A percentile compares a stretch with the other conserved stretches of the same genome.
Conservation (phyloP, 164 flowering plant genomes). For the Aristolochia fimbriata region DNA sequence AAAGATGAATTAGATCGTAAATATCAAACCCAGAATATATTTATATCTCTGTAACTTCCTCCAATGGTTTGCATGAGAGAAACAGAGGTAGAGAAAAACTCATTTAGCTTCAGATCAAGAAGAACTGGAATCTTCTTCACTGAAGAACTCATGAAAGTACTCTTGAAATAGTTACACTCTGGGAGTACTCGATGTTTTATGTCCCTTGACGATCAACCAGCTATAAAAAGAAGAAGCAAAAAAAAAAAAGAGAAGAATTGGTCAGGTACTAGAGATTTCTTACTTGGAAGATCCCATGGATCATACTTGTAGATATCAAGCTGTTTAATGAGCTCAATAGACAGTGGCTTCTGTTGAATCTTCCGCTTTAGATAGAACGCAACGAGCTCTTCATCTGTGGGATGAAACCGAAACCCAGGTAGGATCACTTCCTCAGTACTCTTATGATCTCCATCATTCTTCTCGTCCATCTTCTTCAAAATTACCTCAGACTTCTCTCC, state of each 20-base stretch:
- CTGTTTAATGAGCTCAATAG: slow-evolving; percentile 65
- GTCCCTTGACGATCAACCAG: not conserved
- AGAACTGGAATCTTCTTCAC: no score
- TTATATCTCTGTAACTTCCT: no score
- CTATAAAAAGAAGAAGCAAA: not conserved
- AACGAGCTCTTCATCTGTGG: slow-evolving; percentile 80
- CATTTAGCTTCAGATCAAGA: no score
- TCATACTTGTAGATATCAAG: slow-evolving; percentile 71
- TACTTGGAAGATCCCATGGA: slow-evolving; percentile 92
- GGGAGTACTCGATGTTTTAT: no score
- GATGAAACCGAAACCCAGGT: slow-evolving; percentile 80
- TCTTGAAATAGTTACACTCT: no score
- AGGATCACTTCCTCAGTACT: slow-evolving; percentile 62
- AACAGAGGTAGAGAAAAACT: no score
- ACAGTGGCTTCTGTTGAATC: slow-evolving; percentile 50
- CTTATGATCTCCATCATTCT: slow-evolving; percentile 28
- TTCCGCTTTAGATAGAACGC: slow-evolving; percentile 67
- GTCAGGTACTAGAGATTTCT: slow-evolving; percentile 7
- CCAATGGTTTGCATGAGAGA: no score
- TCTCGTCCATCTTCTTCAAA: slow-evolving; percentile 28
- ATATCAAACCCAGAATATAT: no score
- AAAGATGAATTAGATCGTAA: no score
- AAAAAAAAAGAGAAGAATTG: not conserved
- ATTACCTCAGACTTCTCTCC: not conserved
- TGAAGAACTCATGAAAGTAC: no score